Base-by-base conservation (phyloP, 2,329 filamentous ascomycete genomes). In the Diaporthe citriasiana region DNA sequence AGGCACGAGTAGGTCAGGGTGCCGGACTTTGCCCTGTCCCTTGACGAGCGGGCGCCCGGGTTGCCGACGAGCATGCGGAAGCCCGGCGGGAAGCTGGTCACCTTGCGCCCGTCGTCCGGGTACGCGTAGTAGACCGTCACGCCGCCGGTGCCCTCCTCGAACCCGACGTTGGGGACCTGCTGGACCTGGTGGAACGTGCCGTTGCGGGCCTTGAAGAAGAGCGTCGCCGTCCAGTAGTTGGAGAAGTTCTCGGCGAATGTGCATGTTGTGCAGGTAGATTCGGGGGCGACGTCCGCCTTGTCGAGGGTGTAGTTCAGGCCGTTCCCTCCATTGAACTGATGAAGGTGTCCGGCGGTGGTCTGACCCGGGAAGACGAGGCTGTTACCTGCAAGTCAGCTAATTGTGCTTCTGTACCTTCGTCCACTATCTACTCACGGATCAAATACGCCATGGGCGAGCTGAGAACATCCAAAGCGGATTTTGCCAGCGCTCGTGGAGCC, bases 61-160 rank as follows among this genome's bases (percentile, higher is more conserved):
- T 68, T 81, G 42, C 84, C 85, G 63, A 86, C 80, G 59, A 86
- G 81, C 84, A 86, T 86, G 33, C 85, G 82, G 79, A 86, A 87
- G 2, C 85, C 85, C 81, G 91, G 50, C 47, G 56, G 70, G 76
- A 85, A 86, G 7, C 83, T 84, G n/a, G 83, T 86, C 22, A 85
- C 75, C 75, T 80, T 77, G 76, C 78, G 45, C n/a, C 47, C 63
- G 33, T 68, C 77, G 77, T 77, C 77, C 3, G 79, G 69, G 25
- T 73, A 60, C 19, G 51, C 79, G 69, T 84, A 83, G 76, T 83
- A 84, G 15, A 83, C 79, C 8, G 69, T 69, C 45, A 73, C 59
- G 10, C 72, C 72, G 5, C 66, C 72, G 7, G 38, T 53, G 45
- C 47, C 63, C 12, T 66, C 4, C 3, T 53, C 66, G 38, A 73